Conservation (phyloP, 2,329 filamentous ascomycete species). For the Epichloe hybrida region DNA sequence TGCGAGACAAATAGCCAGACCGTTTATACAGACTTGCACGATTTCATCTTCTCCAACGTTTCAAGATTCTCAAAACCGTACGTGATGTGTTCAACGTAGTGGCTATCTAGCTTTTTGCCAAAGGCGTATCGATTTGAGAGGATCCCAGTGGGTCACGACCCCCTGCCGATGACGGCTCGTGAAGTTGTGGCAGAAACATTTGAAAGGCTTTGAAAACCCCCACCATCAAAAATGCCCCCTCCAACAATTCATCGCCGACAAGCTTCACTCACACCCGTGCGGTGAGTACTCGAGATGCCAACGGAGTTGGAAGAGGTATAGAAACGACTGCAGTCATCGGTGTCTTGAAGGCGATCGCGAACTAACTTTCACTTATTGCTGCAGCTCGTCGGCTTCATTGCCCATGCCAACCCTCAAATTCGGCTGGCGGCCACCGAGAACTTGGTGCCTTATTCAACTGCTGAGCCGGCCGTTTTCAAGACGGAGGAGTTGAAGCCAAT, state of each 20-base stretch:
- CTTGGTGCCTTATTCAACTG: conserved; percentile 66
- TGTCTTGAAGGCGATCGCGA: neutral
- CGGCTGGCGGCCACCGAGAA: conserved; percentile 76
- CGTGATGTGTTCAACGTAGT: too few relatives aligned
- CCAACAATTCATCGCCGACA: conserved; percentile 4
- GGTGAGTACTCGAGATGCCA: conserved; percentile 38
- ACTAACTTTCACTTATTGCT: neutral
- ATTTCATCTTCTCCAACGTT: too few relatives aligned
- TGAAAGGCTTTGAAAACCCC: conserved; percentile 6
- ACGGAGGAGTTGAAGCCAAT: conserved; percentile 62
- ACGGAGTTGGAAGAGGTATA: conserved; percentile 63
- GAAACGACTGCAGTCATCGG: neutral
- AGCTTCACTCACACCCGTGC: neutral
- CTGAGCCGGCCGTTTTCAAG: conserved; percentile 74
- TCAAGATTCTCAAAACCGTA: too few relatives aligned
- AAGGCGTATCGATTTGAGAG: too few relatives aligned
- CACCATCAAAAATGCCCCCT: conserved; percentile 12
- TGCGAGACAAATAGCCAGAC: too few relatives aligned
- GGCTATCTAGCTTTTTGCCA: too few relatives aligned
- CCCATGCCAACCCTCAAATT: conserved; percentile 83
- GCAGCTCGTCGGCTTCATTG: conserved; percentile 84
- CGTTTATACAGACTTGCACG: too few relatives aligned
- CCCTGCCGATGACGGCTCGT: conserved; percentile 7
- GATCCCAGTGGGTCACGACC: conserved; percentile 10
- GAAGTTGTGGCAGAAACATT: neutral